Evolutionary conservation across 495 filamentous ascomycete genomes (phyloP).

Genomic region (Bacidia rubella): DNA sequence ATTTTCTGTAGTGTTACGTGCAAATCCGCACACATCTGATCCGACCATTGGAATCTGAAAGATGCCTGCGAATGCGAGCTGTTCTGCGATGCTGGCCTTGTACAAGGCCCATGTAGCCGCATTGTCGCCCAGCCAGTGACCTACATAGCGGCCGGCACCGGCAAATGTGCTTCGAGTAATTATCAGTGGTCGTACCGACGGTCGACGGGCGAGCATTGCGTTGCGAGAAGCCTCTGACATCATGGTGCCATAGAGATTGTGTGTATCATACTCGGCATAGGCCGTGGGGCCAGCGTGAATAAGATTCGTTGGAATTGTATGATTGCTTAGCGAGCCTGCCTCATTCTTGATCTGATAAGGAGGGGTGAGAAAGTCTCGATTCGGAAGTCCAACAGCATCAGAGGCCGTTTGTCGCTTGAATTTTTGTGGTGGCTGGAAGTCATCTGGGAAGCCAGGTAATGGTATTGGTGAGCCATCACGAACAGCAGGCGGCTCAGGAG

Average conservation of each 20-base stretch:
- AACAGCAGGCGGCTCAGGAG: constrained; percentile 52
- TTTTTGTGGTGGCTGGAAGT: constrained; percentile 47
- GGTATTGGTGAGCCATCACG: constrained; percentile 42
- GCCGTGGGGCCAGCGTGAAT: constrained; percentile 61
- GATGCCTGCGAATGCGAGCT: constrained; percentile 62
- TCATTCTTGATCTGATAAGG: constrained; percentile 65
- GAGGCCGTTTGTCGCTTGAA: constrained; percentile 6
- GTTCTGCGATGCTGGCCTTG: constrained; percentile 49
- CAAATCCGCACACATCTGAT: constrained; percentile 71
- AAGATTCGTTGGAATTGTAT: constrained; percentile 62
- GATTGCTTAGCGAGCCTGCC: constrained; percentile 53
- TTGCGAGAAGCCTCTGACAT: constrained; percentile 56
- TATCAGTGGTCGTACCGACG: constrained; percentile 53
- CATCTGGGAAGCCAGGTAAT: constrained; percentile 57
- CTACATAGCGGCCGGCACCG: constrained; percentile 63
- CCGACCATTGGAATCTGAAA: constrained; percentile 84
- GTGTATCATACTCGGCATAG: constrained; percentile 61
- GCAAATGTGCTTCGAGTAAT: constrained; percentile 80
- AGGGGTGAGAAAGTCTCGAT: constrained; percentile 54
- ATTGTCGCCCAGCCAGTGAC: constrained; percentile 87
- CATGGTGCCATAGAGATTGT: constrained; percentile 82
- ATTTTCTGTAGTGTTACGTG: constrained; percentile 54
- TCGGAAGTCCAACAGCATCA: constrained; percentile 37
- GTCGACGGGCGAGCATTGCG: constrained; percentile 58
- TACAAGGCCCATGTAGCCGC: constrained; percentile 60